These are phyloP conservation scores for Clavariopsis aquatica DNA, from an alignment of 495 filamentous ascomycete species.

Conservation along the genomic window DNA sequence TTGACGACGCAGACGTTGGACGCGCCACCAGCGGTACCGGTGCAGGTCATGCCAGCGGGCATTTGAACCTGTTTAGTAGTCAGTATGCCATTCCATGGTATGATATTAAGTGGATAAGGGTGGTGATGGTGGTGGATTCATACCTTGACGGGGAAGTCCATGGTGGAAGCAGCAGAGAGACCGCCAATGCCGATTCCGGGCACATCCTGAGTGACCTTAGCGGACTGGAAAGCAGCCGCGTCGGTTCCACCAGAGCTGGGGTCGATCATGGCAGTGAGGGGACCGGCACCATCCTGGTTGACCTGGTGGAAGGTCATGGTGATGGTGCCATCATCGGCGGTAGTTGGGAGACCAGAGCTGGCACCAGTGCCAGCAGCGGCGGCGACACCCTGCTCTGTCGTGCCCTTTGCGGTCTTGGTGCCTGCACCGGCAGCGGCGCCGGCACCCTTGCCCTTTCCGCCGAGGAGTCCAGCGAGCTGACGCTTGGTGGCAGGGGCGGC, in stretches of 20 bases:
- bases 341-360: slow-evolving; percentile 54
- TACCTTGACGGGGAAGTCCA: slow-evolving; percentile 57
- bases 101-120: slow-evolving; percentile 18
- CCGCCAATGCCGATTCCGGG: slow-evolving; percentile 51
- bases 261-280: slow-evolving; percentile 44
- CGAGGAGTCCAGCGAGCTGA: slow-evolving; percentile 22
- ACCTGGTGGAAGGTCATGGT: slow-evolving; percentile 44
- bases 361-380: slow-evolving; percentile 37
- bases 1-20: slow-evolving; percentile 60
- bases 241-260: slow-evolving; percentile 59
- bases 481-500: slow-evolving; percentile 12
- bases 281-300: slow-evolving; percentile 50
- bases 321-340: slow-evolving; percentile 55
- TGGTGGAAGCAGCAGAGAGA: slow-evolving; percentile 46
- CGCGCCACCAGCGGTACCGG: slow-evolving; percentile 54
- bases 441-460: slow-evolving; percentile 5
- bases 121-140: background rate
- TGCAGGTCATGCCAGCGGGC: slow-evolving; percentile 63
- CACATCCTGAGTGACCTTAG: slow-evolving; percentile 59
- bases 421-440: slow-evolving; percentile 30
- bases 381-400: slow-evolving; percentile 37
- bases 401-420: slow-evolving; percentile 32
- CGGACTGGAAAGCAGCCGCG: slow-evolving; percentile 54
- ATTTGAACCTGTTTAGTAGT: slow-evolving; percentile 47
- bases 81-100: background rate